Evolutionary conservation across 345 rosid genomes (phyloP).

Genomic region (Eutrema yunnanense): DNA sequence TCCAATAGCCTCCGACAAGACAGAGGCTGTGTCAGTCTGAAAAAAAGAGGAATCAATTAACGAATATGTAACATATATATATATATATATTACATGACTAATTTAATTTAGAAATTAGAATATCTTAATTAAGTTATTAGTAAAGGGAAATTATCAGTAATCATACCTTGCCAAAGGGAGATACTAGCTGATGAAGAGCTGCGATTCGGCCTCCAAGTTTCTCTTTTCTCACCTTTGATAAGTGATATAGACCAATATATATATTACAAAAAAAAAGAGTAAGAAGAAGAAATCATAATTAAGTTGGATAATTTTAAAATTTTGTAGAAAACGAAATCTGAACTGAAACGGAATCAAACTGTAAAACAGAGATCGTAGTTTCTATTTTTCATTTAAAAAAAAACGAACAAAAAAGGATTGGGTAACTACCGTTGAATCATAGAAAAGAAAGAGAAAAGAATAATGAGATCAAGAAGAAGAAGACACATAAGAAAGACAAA

Average conservation of each 20-base stretch:
- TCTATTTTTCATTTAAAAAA: background rate
- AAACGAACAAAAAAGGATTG: constrained; percentile 1
- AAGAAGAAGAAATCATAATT: background rate
- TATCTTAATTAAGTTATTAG: background rate
- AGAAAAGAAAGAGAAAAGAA: constrained; percentile 35
- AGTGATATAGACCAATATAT: background rate
- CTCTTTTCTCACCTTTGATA: constrained; percentile 44
- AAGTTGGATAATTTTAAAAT: background rate
- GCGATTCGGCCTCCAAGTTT: constrained; percentile 61
- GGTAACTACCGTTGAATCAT: constrained; percentile 24
- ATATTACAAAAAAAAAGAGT: background rate
- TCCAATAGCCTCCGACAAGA: constrained; percentile 59
- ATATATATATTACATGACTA: background rate
- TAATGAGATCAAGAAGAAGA: constrained; percentile 44
- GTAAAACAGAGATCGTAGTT: background rate
- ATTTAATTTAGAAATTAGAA: background rate
- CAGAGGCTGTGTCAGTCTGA: constrained; percentile 75
- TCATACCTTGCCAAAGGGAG: constrained; percentile 68
- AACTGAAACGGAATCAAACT: constrained; percentile 17
- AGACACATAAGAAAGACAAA: constrained; percentile 76
- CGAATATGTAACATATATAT: background rate
- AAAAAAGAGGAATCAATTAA: constrained; percentile 5
- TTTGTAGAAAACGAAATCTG: background rate
- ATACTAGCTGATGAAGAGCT: constrained; percentile 63
- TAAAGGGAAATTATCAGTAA: background rate